These are phyloP conservation scores for Prinsepia uniflora DNA, from an alignment of 306 rosid genomes.

Conservation along the genomic window DNA sequence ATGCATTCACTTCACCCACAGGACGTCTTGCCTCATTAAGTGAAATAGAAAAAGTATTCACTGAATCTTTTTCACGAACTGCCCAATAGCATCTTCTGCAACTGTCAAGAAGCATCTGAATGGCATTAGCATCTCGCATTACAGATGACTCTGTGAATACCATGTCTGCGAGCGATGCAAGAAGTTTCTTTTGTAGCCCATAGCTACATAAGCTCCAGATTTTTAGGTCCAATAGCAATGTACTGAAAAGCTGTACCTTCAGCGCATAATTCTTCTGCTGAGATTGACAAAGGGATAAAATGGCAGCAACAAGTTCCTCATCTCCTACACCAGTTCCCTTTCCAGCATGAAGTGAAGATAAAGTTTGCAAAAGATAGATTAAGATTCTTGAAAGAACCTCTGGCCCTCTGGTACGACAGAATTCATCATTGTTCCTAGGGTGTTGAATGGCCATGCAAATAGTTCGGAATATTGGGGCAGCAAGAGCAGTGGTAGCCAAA, in stretches of 20 bases:
- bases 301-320: slow-evolving; percentile 91
- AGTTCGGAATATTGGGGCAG: slow-evolving; percentile 78
- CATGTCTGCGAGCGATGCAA: slow-evolving; percentile 98
- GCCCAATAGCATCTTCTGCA: slow-evolving; percentile 96
- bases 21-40: slow-evolving; percentile 61
- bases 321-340: slow-evolving; percentile 66
- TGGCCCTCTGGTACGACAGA: slow-evolving; percentile 81
- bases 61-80: slow-evolving; percentile 75
- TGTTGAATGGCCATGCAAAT: slow-evolving; percentile 66
- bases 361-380: slow-evolving; percentile 73
- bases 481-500: slow-evolving; percentile 73
- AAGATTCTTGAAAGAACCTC: slow-evolving; percentile 90
- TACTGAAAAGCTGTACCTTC: slow-evolving; percentile 86
- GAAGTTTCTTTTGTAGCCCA: slow-evolving; percentile 96
- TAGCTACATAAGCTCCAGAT: slow-evolving; percentile 94
- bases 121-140: slow-evolving; percentile 97
- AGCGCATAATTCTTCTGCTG: slow-evolving; percentile 69
- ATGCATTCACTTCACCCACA: slow-evolving; percentile 91
- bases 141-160: slow-evolving; percentile 82
- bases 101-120: slow-evolving; percentile 95
- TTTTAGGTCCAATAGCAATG: slow-evolving; percentile 77
- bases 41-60: slow-evolving; percentile 66
- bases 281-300: slow-evolving; percentile 83
- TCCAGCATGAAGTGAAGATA: slow-evolving; percentile 68
- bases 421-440: slow-evolving; percentile 87